Evolutionary conservation across 129 eudicot genomes (phyloP).

Genomic region (Artemisia argyi): DNA sequence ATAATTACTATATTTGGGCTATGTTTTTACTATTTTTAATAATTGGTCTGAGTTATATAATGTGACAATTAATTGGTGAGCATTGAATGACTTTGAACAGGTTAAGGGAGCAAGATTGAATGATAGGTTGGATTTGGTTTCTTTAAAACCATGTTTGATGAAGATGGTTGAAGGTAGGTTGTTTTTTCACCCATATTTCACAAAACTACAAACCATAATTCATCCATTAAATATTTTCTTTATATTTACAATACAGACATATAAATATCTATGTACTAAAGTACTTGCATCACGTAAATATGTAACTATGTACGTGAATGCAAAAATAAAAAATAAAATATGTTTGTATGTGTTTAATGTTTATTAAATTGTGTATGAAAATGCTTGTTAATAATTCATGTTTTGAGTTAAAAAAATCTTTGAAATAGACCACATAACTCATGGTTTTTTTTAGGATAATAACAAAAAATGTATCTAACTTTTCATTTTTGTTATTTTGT

Average conservation of each 20-base stretch:
- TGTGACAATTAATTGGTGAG: too few species aligned
- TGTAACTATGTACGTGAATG: neutral
- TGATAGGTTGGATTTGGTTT: slow-evolving; percentile 73
- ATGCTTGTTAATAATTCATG: too few species aligned
- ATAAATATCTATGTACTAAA: neutral
- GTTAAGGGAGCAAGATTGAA: slow-evolving; percentile 69
- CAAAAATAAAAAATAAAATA: neutral
- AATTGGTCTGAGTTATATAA: too few species aligned
- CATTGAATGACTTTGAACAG: slow-evolving; percentile 41
- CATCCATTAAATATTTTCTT: neutral
- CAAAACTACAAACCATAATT: slow-evolving; percentile 30
- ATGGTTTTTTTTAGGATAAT: too few species aligned
- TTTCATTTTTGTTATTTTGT: too few species aligned
- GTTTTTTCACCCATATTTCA: slow-evolving; percentile 33
- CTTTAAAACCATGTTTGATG: slow-evolving; percentile 86
- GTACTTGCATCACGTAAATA: neutral
- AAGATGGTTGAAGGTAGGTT: slow-evolving; percentile 98
- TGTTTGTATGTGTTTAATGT: neutral
- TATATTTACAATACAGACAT: neutral
- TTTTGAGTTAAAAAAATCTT: too few species aligned
- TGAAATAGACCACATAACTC: too few species aligned
- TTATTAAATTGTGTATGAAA: neutral
- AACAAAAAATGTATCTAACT: too few species aligned
- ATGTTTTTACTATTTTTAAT: too few species aligned
- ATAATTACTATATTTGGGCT: neutral